A percentile compares a stretch with the other conserved stretches of the same genome.
phyloP scores from a whole-genome alignment of 176 grass and related monocot species.

The Musa schizocarpa region DNA sequence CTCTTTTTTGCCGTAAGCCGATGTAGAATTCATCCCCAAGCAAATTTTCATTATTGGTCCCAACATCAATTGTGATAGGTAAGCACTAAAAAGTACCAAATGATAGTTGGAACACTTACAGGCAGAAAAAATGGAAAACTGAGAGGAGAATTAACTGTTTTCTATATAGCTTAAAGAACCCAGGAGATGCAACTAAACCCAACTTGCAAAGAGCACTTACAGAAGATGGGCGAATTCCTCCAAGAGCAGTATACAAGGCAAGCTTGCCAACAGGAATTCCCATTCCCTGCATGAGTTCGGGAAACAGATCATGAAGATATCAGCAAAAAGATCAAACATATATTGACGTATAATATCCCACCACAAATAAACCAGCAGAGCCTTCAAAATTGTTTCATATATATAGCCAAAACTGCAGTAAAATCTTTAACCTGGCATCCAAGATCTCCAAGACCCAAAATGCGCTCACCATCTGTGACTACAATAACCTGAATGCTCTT shows the following conservation, averaged over 20 bases:
- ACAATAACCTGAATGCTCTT: slow-evolving; percentile 96
- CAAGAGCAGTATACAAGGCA: slow-evolving; percentile 73
- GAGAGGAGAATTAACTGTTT: neutral
- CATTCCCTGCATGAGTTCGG: slow-evolving; percentile 51
- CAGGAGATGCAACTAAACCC: too few relatives aligned
- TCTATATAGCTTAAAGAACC: too few relatives aligned
- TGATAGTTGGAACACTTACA: neutral
- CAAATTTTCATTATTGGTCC: slow-evolving; percentile 78
- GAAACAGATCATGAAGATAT: neutral
- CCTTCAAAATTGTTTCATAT: neutral
- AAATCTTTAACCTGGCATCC: slow-evolving; percentile 67
- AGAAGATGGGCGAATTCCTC: slow-evolving; percentile 63
- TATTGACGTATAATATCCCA: neutral
- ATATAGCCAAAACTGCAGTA: neutral
- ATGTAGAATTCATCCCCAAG: slow-evolving; percentile 90
- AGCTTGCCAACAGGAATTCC: slow-evolving; percentile 93
- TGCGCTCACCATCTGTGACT: slow-evolving; percentile 78
- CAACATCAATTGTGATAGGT: slow-evolving; percentile 94
- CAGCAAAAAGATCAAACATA: neutral
- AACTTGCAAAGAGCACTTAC: slow-evolving; percentile 26
- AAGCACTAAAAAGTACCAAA: slow-evolving; percentile 55
- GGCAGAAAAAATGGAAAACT: neutral
- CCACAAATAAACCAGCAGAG: neutral
- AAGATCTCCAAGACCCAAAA: slow-evolving; percentile 90
- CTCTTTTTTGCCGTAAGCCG: slow-evolving; percentile 78